Evolutionary conservation across 495 filamentous ascomycete species (phyloP).

Genomic region (Penicillium bovifimosum): DNA sequence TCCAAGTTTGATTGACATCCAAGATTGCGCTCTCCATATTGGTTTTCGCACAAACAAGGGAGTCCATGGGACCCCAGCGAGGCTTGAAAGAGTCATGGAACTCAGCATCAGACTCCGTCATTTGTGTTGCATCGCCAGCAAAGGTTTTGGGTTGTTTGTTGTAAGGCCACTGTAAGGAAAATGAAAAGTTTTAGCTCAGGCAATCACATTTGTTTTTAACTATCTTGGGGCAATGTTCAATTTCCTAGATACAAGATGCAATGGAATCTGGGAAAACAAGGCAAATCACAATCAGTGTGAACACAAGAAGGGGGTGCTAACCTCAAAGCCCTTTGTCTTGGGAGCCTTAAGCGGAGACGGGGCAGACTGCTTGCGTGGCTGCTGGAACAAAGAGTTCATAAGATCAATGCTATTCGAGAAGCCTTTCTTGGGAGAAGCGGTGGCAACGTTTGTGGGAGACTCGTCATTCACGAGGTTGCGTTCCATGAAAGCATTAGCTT

Average conservation of each 20-base stretch:
- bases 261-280: constrained; percentile 9
- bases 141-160: constrained; percentile 65
- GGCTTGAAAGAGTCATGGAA: constrained; percentile 67
- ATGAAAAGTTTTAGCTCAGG: constrained; percentile 32
- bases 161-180: constrained; percentile 75
- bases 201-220: constrained; percentile 20
- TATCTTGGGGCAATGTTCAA: constrained; percentile 18
- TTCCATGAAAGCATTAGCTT: constrained; percentile 49
- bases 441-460: constrained; percentile 28
- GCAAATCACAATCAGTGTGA: constrained; percentile 13
- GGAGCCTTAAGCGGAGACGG: constrained; percentile 37
- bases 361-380: constrained; percentile 33
- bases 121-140: constrained; percentile 49
- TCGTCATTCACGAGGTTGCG: constrained; percentile 27
- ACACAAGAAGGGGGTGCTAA: constrained; percentile 54
- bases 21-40: constrained; percentile 20
- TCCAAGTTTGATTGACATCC: constrained; percentile 29
- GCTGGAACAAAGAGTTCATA: constrained; percentile 82
- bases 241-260: constrained; percentile 22
- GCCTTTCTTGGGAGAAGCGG: constrained; percentile 43
- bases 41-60: constrained; percentile 56
- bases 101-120: constrained; percentile 52
- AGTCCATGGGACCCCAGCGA: constrained; percentile 71
- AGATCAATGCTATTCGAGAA: constrained; percentile 80
- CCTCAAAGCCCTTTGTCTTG: constrained; percentile 58